Conservation (phyloP, 495 filamentous ascomycete genomes). For the Penicillium roqueforti region DNA sequence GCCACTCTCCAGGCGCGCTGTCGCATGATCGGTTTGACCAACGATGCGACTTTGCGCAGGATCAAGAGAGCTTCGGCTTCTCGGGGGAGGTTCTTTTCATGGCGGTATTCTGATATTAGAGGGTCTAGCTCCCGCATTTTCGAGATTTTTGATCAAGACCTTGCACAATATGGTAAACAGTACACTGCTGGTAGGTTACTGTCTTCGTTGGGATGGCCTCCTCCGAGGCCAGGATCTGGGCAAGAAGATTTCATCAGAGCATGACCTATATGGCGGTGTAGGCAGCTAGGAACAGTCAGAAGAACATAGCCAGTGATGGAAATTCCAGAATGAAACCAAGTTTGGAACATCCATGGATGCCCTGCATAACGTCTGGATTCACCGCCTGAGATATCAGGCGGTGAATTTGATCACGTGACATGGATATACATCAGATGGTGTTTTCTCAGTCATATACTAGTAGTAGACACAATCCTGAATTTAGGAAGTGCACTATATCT, state of each 20-base stretch:
- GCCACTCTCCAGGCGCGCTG: constrained; percentile 77
- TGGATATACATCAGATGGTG: neutral
- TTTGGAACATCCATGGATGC: neutral
- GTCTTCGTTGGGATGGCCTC: constrained; percentile 7
- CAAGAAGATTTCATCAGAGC: constrained; percentile 2
- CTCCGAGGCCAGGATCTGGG: neutral
- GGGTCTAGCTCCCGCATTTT: constrained; percentile 63
- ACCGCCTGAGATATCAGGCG: neutral
- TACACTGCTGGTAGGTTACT: neutral
- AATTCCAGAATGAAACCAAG: constrained; percentile 1
- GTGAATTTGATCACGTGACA: neutral
- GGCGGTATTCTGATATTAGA: constrained; percentile 70
- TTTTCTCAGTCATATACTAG: neutral
- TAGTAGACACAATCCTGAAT: neutral
- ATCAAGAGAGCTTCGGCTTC: constrained; percentile 77
- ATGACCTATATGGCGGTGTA: neutral
- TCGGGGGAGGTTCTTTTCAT: constrained; percentile 67
- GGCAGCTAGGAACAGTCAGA: neutral
- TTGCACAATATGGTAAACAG: neutral
- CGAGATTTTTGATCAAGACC: constrained; percentile 5
- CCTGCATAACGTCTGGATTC: neutral
- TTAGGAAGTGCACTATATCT: neutral
- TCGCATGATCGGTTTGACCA: constrained; percentile 95
- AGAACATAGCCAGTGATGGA: neutral
- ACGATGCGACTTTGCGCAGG: constrained; percentile 76